Base-by-base conservation (phyloP, 352 stramenopile genomes). In the Pythium dissotocum region DNA sequence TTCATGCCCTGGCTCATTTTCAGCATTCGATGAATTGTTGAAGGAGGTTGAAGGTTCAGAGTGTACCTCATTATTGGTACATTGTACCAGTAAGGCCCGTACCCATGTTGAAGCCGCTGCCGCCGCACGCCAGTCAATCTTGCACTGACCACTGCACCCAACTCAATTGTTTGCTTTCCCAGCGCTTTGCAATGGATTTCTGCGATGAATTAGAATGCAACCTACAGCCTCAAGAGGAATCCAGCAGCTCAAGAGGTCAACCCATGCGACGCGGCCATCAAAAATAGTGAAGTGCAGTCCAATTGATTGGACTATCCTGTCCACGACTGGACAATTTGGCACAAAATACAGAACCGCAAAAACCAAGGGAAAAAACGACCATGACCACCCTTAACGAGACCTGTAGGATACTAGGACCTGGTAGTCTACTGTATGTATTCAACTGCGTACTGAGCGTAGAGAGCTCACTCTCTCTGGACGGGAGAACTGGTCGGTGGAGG, bases 71-170 rank as follows among this genome's bases (percentile, higher is more conserved):
- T 16, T 14, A 32, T 6, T 52, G 44, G 44, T 52, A 52, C 44
- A 14, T 4, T 52, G 44, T 52, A 52, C 44, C 44, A 52, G 4
- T 13, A 21, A 8, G 3, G 18, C 6, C 40, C 40, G 14, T 49
- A 49, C 44, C n/a, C 44, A 52, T 30, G 44, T 52, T 52, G 44
- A 52, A 52, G 44, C 44, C 44, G n/a, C 44, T 30, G 21, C 7
- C 5, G 44, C 6, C 44, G 44, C 44, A 52, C 44, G 44, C 44
- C 44, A 52, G 44, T 26, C 44, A 52, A 10, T 2, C 16, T 3
- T 1, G 6, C 44, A 10, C 44, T 52, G 44, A 52, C 44, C 44
- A 52, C 44, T 42, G 36, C 36, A 42, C 36, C 36, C 18, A 53
- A 24, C 46, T 53, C 30, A 38, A 58, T 38, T 58, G 8, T 14